Conservation (phyloP, 2,329 filamentous ascomycete species). For the Drechslerella dactyloides region DNA sequence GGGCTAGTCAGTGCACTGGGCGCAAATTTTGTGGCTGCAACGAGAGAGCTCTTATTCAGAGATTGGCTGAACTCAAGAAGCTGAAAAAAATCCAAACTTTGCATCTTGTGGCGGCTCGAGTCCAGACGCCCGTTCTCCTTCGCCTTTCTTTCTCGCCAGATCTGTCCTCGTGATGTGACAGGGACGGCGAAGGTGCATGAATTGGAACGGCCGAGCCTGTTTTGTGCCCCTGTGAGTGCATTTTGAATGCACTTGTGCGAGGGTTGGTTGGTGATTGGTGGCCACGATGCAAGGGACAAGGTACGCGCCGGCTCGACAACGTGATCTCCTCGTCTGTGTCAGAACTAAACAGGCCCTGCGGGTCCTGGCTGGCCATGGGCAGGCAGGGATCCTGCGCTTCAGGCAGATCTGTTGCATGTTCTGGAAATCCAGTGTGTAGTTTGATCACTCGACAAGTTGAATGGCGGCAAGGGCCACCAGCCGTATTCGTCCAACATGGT, state of each 20-base stretch:
- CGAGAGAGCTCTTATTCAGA: too few species aligned
- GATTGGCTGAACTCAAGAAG: neutral
- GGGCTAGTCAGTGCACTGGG: too few species aligned
- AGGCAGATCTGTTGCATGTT: neutral
- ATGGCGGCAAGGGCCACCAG: too few species aligned
- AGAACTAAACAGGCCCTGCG: neutral
- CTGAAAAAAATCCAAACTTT: neutral
- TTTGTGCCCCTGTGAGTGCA: neutral
- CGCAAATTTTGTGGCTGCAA: too few species aligned
- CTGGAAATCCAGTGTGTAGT: neutral
- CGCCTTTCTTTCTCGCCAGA: too few species aligned
- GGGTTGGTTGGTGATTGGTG: neutral
- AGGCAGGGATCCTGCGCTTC: too few species aligned
- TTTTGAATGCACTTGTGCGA: neutral
- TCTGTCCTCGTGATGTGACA: neutral
- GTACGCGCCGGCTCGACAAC: neutral
- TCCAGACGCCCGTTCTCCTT: neutral
- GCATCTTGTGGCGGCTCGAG: neutral
- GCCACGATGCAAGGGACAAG: neutral
- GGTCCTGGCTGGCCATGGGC: neutral
- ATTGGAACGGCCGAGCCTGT: slow-evolving; percentile 1
- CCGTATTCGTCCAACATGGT: too few species aligned
- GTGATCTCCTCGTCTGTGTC: slow-evolving; percentile 4
- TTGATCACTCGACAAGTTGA: too few species aligned
- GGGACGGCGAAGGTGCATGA: slow-evolving; percentile 4